Conservation (phyloP, 164 flowering plant genomes). For the Magnolia sinica region DNA sequence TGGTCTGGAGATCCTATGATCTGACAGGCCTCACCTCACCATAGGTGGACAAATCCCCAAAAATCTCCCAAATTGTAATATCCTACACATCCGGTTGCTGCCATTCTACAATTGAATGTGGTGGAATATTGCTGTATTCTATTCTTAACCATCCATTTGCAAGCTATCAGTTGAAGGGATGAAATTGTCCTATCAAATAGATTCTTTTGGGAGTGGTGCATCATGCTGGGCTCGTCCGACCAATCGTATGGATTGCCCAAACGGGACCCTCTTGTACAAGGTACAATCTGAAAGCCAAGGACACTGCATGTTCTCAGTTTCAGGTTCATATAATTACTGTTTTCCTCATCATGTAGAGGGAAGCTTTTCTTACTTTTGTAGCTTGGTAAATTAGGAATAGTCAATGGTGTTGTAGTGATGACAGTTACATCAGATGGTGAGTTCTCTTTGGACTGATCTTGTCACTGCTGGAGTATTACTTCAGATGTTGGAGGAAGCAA, state of each 20-base stretch:
- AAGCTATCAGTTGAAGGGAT: too few species aligned
- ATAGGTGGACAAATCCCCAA: too few species aligned
- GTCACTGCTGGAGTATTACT: constrained; percentile 11
- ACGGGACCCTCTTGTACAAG: too few species aligned
- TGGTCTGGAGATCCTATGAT: neutral
- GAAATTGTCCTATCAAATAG: neutral
- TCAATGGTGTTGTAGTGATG: neutral
- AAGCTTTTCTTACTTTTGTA: neutral
- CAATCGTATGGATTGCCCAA: neutral
- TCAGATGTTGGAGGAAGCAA: constrained; percentile 93
- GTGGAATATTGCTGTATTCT: neutral
- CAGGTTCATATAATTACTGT: neutral
- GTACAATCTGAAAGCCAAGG: neutral
- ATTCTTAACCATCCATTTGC: too few species aligned
- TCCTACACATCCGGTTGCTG: neutral
- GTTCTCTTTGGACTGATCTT: constrained; percentile 16
- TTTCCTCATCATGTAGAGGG: neutral
- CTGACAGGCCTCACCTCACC: neutral
- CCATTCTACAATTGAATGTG: neutral
- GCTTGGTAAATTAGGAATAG: neutral
- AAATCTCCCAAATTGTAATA: too few species aligned
- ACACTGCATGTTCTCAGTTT: neutral
- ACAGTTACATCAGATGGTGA: neutral
- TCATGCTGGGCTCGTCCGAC: neutral
- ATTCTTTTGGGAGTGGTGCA: neutral